Percentiles rank a stretch among this genome's conserved stretches.
phyloP scores from a whole-genome alignment of 169 alveolate species.

The Plasmodium gallinaceum region DNA sequence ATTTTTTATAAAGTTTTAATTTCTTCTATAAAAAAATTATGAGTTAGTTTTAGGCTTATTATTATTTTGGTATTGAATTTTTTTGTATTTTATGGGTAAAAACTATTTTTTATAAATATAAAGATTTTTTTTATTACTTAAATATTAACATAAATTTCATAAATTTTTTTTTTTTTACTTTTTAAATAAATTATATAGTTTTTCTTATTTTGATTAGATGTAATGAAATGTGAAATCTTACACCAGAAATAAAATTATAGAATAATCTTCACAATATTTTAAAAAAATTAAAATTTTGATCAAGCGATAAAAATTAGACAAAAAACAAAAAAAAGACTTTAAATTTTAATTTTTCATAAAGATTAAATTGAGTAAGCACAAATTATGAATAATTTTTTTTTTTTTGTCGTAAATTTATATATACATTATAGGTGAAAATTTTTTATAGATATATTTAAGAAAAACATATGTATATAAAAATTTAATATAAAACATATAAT shows the following conservation, averaged over 20 bases:
- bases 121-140: too few species aligned
- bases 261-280: not conserved
- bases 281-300: not conserved
- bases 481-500: not conserved
- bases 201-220: too few species aligned
- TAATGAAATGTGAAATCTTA: not conserved
- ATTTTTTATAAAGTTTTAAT: not conserved
- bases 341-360: constrained; percentile 7
- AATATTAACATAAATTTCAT: too few species aligned
- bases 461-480: too few species aligned
- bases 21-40: too few species aligned
- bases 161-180: not conserved
- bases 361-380: constrained; percentile 1
- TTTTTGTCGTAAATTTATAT: not conserved
- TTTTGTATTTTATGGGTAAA: too few species aligned
- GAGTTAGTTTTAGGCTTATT: too few species aligned
- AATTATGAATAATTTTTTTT: not conserved
- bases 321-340: constrained; percentile 25
- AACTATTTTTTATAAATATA: too few species aligned
- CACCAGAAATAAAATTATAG: not conserved
- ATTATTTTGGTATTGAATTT: too few species aligned
- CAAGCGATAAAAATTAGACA: not conserved
- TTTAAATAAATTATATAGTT: constrained; percentile 1
- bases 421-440: not conserved
- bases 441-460: not conserved